These are phyloP conservation scores for Themeda triandra DNA, from an alignment of 176 grass and related monocot genomes.

Conservation along the genomic window DNA sequence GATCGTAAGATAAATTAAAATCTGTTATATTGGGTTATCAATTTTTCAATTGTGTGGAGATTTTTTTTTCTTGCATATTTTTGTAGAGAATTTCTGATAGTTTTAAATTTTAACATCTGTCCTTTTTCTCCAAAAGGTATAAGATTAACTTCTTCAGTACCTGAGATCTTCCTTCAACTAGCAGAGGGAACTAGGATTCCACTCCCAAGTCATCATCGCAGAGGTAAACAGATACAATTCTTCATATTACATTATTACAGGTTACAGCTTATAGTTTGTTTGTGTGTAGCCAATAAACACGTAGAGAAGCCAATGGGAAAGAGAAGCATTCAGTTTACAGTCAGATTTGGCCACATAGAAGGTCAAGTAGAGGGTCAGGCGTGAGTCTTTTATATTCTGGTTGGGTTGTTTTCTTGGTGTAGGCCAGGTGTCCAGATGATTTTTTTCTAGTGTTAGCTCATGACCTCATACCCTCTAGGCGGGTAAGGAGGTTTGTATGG, in stretches of 20 bases:
- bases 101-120: background rate
- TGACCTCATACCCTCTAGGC: background rate
- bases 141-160: background rate
- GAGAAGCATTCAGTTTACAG: background rate
- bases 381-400: background rate
- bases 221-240: background rate
- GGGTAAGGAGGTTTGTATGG: background rate
- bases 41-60: background rate
- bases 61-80: background rate
- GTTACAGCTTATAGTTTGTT: background rate
- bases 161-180: background rate
- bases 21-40: background rate
- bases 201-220: background rate
- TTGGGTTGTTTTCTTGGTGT: background rate
- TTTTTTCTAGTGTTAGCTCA: background rate
- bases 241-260: background rate
- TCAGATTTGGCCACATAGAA: background rate
- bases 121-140: background rate
- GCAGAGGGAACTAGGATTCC: background rate
- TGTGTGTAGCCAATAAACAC: background rate
- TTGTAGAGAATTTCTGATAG: background rate
- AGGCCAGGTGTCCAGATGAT: background rate
- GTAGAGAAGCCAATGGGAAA: background rate
- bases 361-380: background rate
- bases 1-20: background rate